Percentiles rank a stretch among this genome's conserved stretches.
Evolutionary conservation across 2,329 filamentous ascomycete genomes (phyloP).

Genomic region (Alternaria alternata): DNA sequence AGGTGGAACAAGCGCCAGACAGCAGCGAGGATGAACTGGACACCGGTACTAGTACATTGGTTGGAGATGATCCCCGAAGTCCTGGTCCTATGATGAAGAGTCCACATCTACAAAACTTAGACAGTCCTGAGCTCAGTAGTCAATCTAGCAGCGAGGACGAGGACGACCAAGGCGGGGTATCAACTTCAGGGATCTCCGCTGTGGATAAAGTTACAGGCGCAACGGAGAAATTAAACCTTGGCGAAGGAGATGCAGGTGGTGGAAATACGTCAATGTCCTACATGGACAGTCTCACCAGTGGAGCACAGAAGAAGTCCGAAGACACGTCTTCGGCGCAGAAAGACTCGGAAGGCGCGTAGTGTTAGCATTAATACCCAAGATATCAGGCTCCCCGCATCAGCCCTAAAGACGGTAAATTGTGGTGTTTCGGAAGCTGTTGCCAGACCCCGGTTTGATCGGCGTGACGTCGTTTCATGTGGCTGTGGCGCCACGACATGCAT

Average conservation of each 20-base stretch:
- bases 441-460: slow-evolving; percentile 25
- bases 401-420: background rate
- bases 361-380: slow-evolving; percentile 12
- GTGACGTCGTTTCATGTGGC: slow-evolving; percentile 33
- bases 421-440: slow-evolving; percentile 1
- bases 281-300: slow-evolving; percentile 11
- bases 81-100: slow-evolving; percentile 52
- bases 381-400: background rate
- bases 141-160: slow-evolving; percentile 46
- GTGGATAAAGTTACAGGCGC: slow-evolving; percentile 11
- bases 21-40: slow-evolving; percentile 30
- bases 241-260: slow-evolving; percentile 1
- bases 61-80: slow-evolving; percentile 39
- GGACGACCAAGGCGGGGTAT: slow-evolving; percentile 37
- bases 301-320: background rate
- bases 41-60: slow-evolving; percentile 7
- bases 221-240: slow-evolving; percentile 2
- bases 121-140: slow-evolving; percentile 50
- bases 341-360: slow-evolving; percentile 9
- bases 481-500: slow-evolving; percentile 24
- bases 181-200: slow-evolving; percentile 14
- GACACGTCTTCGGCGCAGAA: background rate
- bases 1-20: slow-evolving; percentile 35
- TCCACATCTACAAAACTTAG: slow-evolving; percentile 49
- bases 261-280: slow-evolving; percentile 15